Percentiles rank a stretch among this genome's conserved stretches.
These are phyloP conservation scores for Hypoxylon crocopeplum DNA, from an alignment of 495 filamentous ascomycete genomes.

Conservation along the genomic window DNA sequence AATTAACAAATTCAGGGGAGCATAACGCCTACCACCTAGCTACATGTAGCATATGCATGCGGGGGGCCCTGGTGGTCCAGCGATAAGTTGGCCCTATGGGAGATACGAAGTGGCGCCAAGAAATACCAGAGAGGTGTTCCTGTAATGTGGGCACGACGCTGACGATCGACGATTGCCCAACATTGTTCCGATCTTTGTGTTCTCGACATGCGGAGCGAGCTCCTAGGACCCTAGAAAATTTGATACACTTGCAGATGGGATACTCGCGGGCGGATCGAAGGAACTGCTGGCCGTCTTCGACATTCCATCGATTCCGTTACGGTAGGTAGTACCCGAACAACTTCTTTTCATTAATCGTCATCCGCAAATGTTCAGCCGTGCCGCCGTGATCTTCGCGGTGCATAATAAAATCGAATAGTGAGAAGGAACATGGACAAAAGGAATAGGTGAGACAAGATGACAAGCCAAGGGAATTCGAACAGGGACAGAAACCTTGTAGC, in stretches of 20 bases:
- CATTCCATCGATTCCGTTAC: conserved; percentile 24
- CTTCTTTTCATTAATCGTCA: conserved; percentile 17
- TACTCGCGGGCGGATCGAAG: conserved; percentile 18
- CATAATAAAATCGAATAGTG: too few species aligned
- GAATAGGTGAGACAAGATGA: too few species aligned
- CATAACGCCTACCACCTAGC: background rate
- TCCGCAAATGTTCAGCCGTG: conserved; percentile 18
- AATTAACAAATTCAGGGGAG: conserved; percentile 21
- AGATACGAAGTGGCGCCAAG: conserved; percentile 34
- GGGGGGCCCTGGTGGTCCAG: conserved; percentile 13
- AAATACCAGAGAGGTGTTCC: conserved; percentile 25
- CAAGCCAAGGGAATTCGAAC: too few species aligned
- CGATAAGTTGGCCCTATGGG: conserved; percentile 30
- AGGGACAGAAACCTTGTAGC: too few species aligned
- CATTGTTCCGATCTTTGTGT: conserved; percentile 36
- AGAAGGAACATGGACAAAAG: too few species aligned
- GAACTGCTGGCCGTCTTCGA: conserved; percentile 17
- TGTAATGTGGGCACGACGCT: conserved; percentile 18
- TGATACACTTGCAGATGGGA: conserved; percentile 23
- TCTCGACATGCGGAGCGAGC: conserved; percentile 22
- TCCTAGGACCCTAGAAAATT: conserved; percentile 25
- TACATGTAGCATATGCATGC: conserved; percentile 4
- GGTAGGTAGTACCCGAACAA: conserved; percentile 25
- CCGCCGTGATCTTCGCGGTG: conserved; percentile 4
- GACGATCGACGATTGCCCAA: conserved; percentile 33